Evolutionary conservation across 2,329 filamentous ascomycete genomes (phyloP).

Genomic region (Hypoxylon sp.): DNA sequence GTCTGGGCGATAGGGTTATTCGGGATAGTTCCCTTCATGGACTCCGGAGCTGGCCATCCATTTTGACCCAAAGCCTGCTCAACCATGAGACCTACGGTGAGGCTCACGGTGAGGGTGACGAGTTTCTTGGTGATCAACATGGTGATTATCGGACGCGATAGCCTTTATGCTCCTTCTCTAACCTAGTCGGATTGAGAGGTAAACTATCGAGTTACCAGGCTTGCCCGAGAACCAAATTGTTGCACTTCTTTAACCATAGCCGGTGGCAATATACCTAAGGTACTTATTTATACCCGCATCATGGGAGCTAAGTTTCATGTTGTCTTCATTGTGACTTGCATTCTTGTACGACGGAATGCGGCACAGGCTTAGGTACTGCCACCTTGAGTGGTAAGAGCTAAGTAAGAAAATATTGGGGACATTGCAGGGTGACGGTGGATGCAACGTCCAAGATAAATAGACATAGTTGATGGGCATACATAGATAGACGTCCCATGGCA

Average conservation of each 20-base stretch:
- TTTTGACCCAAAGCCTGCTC: constrained; percentile 14
- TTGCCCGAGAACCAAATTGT: background rate
- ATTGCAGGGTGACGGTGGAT: background rate
- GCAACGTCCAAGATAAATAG: background rate
- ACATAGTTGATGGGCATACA: background rate
- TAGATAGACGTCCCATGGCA: background rate
- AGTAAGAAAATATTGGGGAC: constrained; percentile 1
- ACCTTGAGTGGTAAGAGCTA: background rate
- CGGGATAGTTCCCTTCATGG: constrained; percentile 45
- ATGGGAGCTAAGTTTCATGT: background rate
- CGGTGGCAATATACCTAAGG: background rate
- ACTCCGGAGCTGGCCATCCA: constrained; percentile 42
- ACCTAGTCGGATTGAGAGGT: background rate
- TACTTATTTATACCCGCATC: constrained; percentile 1
- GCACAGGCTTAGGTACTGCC: constrained; percentile 4
- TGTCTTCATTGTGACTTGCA: background rate
- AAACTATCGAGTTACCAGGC: background rate
- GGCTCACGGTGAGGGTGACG: constrained; percentile 3
- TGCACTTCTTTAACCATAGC: background rate
- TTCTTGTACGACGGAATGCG: background rate
- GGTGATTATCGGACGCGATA: background rate
- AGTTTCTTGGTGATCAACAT: constrained; percentile 26
- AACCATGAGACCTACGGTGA: constrained; percentile 26
- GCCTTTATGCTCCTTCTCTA: background rate
- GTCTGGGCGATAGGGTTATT: constrained; percentile 46